Evolutionary conservation across 306 rosid genomes (phyloP), one percentile per base, ranked within the genome.

Genomic region (Sechiopsis laciniata): DNA sequence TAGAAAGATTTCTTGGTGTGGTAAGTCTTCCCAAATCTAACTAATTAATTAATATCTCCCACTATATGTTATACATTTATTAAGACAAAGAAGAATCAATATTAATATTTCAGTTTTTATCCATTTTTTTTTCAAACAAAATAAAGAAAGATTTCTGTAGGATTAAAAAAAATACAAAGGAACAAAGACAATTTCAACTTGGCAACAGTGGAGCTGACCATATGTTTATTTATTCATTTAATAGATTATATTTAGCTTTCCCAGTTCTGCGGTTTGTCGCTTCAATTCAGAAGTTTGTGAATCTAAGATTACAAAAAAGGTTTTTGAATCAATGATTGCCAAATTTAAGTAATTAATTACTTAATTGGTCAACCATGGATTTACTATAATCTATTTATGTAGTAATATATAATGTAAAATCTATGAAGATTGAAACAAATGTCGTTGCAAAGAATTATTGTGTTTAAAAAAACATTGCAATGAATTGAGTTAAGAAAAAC

Each of bases 201-300:
- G 16, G 24, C 22, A 22, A 24, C 53, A 70, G 52, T 70, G 60
- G 16, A 50, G 24, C 46, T 16, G 74, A 70, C 58, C 59, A 51
- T 4, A 24, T 16, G 26, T 68, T 68, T 66, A 42, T 66, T 66
- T 42, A 68, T 17, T 22, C 3, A 48, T 8, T 66, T 66, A 66
- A 42, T 66, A 17, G 42, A 21, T 0, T 68, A 46, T 11, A 42
- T 48, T 70, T 70, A 70, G 60, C 22, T 45, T 42, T n/a, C 45
- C 45, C 13, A 48, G 55, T 68, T 48, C 13, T 45, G 35, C 72
- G 22, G 24, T 19, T 45, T 68, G 73, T 48, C 56, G 10, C 0
- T 37, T 37, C 21, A 37, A 37, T 48, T 48, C 8, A 68, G 12
- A 40, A 21, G 55, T 42, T 67, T 68, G 4, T 48, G 13, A 22